A percentile compares a stretch with the other conserved stretches of the same genome.
phyloP scores from a whole-genome alignment of 257 asterid species.

The Nicotiana noctiflora region DNA sequence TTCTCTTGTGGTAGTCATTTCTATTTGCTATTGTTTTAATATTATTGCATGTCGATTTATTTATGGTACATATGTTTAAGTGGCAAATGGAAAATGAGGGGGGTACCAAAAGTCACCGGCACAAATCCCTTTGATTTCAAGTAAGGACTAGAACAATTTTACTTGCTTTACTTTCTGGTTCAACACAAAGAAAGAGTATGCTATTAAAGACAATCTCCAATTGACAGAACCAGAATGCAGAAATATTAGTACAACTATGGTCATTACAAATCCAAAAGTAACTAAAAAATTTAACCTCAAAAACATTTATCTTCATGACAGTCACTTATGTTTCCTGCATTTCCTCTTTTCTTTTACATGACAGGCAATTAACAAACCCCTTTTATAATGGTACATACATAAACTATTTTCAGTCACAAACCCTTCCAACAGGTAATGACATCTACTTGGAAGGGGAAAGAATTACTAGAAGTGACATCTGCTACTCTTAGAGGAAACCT shows the following conservation, averaged over 20 bases:
- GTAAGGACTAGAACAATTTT: neutral
- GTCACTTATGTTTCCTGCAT: conserved; percentile 14
- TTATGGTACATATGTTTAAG: too few species aligned
- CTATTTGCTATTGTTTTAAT: too few species aligned
- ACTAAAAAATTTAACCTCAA: conserved; percentile 13
- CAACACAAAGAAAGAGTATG: neutral
- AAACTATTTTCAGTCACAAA: conserved; percentile 11
- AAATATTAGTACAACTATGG: neutral
- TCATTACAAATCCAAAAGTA: conserved; percentile 22
- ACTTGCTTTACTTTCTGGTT: neutral
- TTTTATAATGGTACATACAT: conserved; percentile 24
- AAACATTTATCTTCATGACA: conserved; percentile 20
- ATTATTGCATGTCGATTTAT: too few species aligned
- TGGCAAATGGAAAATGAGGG: too few species aligned
- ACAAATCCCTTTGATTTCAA: neutral
- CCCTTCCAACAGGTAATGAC: conserved; percentile 18
- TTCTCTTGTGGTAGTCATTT: too few species aligned
- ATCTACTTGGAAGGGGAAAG: conserved; percentile 20
- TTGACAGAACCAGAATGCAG: neutral
- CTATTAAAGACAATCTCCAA: neutral
- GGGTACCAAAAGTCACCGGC: neutral
- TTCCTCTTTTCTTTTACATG: conserved; percentile 2
- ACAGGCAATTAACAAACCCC: conserved; percentile 18
- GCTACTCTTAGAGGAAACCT: conserved; percentile 59
- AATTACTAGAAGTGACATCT: conserved; percentile 8